Percentiles rank a stretch among this genome's conserved stretches.
Evolutionary conservation across 352 stramenopile species (phyloP).

Genomic region (Albugo candida): DNA sequence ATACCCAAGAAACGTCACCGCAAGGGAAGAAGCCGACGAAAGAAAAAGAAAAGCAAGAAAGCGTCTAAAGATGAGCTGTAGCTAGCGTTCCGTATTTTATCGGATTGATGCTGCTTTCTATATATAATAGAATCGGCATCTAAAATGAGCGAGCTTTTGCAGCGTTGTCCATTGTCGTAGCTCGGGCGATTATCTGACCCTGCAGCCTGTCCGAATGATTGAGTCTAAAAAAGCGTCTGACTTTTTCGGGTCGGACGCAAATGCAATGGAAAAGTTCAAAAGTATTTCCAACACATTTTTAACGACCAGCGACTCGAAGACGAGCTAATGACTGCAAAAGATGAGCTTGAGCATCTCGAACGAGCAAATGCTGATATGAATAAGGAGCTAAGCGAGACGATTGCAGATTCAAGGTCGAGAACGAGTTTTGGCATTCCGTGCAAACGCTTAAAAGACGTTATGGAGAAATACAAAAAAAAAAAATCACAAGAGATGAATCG

Average conservation of each 20-base stretch:
- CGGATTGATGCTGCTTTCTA: too few relatives aligned
- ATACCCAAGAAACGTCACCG: constrained; percentile 6
- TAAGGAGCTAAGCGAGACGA: constrained; percentile 19
- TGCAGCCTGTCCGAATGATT: too few relatives aligned
- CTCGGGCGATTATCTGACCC: too few relatives aligned
- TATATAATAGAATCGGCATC: too few relatives aligned
- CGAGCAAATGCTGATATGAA: constrained; percentile 15
- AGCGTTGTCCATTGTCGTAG: too few relatives aligned
- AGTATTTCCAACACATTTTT: constrained; percentile 35
- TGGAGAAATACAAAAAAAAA: constrained; percentile 22
- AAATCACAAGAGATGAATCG: constrained; percentile 29
- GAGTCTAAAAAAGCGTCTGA: constrained; percentile 10
- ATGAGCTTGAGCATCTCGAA: constrained; percentile 20
- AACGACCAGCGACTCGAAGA: constrained; percentile 45
- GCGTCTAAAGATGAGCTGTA: constrained; percentile 1
- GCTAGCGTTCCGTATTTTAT: too few relatives aligned
- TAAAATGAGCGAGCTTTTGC: too few relatives aligned
- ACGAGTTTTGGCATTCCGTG: constrained; percentile 40
- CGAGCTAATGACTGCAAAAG: constrained; percentile 21
- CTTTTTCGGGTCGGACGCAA: constrained; percentile 31
- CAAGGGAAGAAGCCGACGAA: constrained; percentile 10
- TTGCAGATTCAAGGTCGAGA: constrained; percentile 48
- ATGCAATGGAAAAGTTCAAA: constrained; percentile 42
- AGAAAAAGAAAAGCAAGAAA: constrained; percentile 10
- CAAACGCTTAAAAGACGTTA: constrained; percentile 41